phyloP scores from a whole-genome alignment of 2,329 filamentous ascomycete genomes.

The Dothiorella sarmentorum region DNA sequence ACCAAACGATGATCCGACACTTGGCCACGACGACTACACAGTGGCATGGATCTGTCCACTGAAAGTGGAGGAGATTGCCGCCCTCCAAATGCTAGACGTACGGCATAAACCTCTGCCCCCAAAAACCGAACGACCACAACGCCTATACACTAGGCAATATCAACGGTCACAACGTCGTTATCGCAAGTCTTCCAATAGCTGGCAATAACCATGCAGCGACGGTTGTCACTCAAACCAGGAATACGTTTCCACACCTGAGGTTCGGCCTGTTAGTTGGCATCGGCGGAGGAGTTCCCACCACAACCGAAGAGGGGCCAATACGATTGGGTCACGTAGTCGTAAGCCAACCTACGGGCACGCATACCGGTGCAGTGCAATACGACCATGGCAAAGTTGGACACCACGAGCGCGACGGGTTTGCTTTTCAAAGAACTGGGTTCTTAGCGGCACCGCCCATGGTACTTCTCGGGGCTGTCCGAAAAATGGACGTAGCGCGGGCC shows the following conservation, averaged over 20 bases:
- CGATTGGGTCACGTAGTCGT: constrained; percentile 30
- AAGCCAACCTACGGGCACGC: constrained; percentile 20
- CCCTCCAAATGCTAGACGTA: not conserved
- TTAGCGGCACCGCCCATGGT: constrained; percentile 19
- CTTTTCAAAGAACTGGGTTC: constrained; percentile 23
- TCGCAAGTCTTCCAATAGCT: not conserved
- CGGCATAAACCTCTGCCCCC: not conserved
- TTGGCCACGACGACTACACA: not conserved
- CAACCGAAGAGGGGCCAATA: not conserved
- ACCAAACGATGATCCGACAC: no score
- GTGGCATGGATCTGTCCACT: not conserved
- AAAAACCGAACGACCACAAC: not conserved
- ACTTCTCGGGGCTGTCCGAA: constrained; percentile 13
- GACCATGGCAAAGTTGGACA: constrained; percentile 24
- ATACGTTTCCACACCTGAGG: constrained; percentile 21
- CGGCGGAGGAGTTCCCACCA: constrained; percentile 24
- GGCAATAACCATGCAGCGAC: not conserved
- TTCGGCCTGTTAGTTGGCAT: constrained; percentile 28
- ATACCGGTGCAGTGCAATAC: constrained; percentile 27
- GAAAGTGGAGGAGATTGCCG: not conserved
- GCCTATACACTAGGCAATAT: not conserved
- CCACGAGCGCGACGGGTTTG: no score
- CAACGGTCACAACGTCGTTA: not conserved
- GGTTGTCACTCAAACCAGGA: not conserved
- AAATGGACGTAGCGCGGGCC: not conserved